A percentile compares a stretch with the other conserved stretches of the same genome.
Conservation (phyloP, 176 grass and related monocot genomes). For the Ensete ventricosum region DNA sequence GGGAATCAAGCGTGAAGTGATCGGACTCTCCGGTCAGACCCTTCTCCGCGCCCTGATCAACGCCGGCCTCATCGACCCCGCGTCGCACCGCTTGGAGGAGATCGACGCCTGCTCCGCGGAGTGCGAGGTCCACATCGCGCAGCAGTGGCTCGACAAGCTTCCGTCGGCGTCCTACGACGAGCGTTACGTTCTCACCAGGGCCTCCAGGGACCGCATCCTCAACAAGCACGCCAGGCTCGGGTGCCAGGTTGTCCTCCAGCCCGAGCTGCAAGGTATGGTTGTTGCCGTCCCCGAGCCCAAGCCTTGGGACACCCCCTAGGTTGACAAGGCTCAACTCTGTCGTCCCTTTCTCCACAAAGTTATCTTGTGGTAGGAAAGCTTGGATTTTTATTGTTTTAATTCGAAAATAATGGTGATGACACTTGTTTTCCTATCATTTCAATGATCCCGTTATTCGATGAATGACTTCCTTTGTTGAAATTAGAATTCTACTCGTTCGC, state of each 20-base stretch:
- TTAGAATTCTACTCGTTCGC: background rate
- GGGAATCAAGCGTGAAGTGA: constrained; percentile 50
- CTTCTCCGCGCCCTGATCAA: constrained; percentile 73
- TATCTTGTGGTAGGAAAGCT: background rate
- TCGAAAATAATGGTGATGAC: background rate
- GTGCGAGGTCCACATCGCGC: constrained; percentile 96
- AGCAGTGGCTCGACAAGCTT: constrained; percentile 96
- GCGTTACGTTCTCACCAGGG: constrained; percentile 63
- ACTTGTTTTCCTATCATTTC: background rate
- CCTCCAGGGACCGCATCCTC: constrained; percentile 60
- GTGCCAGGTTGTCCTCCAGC: constrained; percentile 77
- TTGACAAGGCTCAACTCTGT: background rate
- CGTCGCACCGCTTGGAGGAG: constrained; percentile 80
- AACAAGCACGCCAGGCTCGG: constrained; percentile 90
- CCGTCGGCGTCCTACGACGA: constrained; percentile 71
- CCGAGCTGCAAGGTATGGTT: constrained; percentile 86
- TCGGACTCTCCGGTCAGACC: constrained; percentile 74
- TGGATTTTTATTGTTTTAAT: background rate
- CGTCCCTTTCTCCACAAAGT: background rate
- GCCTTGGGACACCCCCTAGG: constrained; percentile 90
- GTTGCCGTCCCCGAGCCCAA: constrained; percentile 78
- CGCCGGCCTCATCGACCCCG: constrained; percentile 73
- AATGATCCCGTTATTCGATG: background rate
- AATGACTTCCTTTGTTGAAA: background rate
- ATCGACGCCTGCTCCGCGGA: constrained; percentile 92